Percentiles rank a stretch among this genome's conserved stretches.
Evolutionary conservation across 2,329 filamentous ascomycete genomes (phyloP).

Genomic region (Ustilaginoidea virens): DNA sequence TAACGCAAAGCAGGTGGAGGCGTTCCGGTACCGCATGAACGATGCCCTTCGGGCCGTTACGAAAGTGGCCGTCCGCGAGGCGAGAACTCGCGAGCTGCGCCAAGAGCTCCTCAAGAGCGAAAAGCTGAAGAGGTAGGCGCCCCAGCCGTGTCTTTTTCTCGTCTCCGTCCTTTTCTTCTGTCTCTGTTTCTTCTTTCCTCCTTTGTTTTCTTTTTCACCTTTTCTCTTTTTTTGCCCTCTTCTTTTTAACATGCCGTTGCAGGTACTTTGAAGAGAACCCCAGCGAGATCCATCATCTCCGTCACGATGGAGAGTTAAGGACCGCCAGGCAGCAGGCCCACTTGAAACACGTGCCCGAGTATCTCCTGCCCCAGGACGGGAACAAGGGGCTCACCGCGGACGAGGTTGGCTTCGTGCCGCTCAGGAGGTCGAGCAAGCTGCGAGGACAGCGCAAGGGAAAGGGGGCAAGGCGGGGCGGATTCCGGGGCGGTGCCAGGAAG

Average conservation of each 20-base stretch:
- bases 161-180: too few species aligned
- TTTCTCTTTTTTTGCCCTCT: too few species aligned
- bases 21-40: constrained; percentile 87
- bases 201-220: too few species aligned
- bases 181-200: too few species aligned
- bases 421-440: constrained; percentile 38
- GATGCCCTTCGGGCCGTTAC: constrained; percentile 87
- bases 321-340: constrained; percentile 76
- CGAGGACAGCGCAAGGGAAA: constrained; percentile 29
- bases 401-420: constrained; percentile 63
- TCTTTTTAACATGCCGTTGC: neutral
- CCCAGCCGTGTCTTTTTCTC: too few species aligned
- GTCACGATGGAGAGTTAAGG: constrained; percentile 79
- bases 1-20: constrained; percentile 85
- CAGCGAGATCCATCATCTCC: constrained; percentile 67
- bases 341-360: constrained; percentile 87
- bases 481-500: too few species aligned
- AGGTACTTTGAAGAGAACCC: constrained; percentile 94
- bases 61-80: constrained; percentile 76
- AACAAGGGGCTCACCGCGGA: constrained; percentile 51
- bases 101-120: constrained; percentile 87
- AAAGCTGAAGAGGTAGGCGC: constrained; percentile 57
- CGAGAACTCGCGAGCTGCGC: constrained; percentile 71
- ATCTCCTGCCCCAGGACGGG: constrained; percentile 67
- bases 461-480: constrained; percentile 12